Conservation (phyloP, 2,329 filamentous ascomycete species). For the Cercospora citrullina region DNA sequence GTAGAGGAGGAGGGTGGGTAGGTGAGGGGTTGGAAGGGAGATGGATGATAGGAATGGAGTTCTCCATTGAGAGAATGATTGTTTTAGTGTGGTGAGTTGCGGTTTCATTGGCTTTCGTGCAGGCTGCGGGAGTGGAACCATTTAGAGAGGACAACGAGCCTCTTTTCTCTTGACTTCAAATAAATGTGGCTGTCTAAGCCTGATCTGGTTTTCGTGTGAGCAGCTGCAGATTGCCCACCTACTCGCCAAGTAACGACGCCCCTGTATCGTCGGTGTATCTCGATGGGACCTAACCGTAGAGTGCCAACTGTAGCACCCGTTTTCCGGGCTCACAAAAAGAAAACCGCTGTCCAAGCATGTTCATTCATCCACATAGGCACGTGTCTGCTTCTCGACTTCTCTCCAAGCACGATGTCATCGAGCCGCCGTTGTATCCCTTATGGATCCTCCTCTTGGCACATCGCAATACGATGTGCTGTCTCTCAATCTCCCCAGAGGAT, state of each 20-base stretch:
- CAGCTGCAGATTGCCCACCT: neutral
- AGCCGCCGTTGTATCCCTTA: neutral
- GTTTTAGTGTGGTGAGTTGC: neutral
- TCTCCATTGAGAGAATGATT: neutral
- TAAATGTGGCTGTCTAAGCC: neutral
- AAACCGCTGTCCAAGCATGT: neutral
- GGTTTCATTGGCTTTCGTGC: neutral
- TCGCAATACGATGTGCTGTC: neutral
- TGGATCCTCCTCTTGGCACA: neutral
- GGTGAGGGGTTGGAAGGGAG: neutral
- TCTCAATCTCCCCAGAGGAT: constrained; percentile 29
- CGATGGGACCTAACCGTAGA: neutral
- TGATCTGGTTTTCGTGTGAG: neutral
- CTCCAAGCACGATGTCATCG: neutral
- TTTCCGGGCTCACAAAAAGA: neutral
- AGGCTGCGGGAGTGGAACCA: neutral
- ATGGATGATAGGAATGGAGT: neutral
- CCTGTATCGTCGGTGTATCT: neutral
- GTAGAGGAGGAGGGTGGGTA: neutral
- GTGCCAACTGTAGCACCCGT: neutral
- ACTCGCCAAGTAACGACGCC: neutral
- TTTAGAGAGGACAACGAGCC: neutral
- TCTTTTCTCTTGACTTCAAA: neutral
- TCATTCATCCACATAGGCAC: neutral
- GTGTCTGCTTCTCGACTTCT: neutral